Evolutionary conservation across 129 eudicot species (phyloP).

Genomic region (Tanacetum coccineum): DNA sequence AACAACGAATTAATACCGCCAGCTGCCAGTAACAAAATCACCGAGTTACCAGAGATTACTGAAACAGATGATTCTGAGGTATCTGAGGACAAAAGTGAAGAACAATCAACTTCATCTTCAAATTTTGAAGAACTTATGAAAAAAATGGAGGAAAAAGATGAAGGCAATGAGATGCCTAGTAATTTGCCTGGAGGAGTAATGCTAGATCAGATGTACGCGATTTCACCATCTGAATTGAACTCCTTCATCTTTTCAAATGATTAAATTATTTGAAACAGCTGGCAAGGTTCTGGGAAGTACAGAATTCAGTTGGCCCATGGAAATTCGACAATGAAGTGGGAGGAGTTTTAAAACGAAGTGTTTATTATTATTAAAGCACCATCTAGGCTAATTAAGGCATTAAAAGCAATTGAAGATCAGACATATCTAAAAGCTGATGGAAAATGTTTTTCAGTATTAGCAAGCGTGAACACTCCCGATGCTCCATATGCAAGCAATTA

Average conservation of each 20-base stretch:
- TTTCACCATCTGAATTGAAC: constrained; percentile 66
- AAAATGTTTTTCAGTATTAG: constrained; percentile 52
- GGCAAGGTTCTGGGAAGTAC: constrained; percentile 66
- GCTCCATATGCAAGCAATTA: constrained; percentile 88
- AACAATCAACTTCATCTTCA: constrained; percentile 43
- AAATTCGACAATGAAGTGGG: constrained; percentile 48
- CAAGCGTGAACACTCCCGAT: constrained; percentile 87
- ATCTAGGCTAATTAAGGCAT: constrained; percentile 67
- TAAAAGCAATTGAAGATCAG: constrained; percentile 86
- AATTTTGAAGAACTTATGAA: constrained; percentile 61
- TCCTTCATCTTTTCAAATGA: constrained; percentile 70
- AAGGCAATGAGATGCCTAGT: constrained; percentile 58
- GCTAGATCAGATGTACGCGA: constrained; percentile 58
- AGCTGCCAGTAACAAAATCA: constrained; percentile 28
- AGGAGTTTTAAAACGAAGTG: constrained; percentile 62
- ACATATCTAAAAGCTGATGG: constrained; percentile 79
- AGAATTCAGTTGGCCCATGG: constrained; percentile 87
- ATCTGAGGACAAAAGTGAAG: constrained; percentile 45
- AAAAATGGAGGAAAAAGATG: constrained; percentile 60
- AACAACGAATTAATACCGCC: constrained; percentile 39
- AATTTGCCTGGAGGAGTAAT: constrained; percentile 73
- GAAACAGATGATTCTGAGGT: constrained; percentile 51
- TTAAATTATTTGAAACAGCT: constrained; percentile 41
- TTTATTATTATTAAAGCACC: constrained; percentile 64
- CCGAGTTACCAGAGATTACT: constrained; percentile 39